Conservation (phyloP, 371 early-diverging fungal species). For the Rhizopus delemar region DNA sequence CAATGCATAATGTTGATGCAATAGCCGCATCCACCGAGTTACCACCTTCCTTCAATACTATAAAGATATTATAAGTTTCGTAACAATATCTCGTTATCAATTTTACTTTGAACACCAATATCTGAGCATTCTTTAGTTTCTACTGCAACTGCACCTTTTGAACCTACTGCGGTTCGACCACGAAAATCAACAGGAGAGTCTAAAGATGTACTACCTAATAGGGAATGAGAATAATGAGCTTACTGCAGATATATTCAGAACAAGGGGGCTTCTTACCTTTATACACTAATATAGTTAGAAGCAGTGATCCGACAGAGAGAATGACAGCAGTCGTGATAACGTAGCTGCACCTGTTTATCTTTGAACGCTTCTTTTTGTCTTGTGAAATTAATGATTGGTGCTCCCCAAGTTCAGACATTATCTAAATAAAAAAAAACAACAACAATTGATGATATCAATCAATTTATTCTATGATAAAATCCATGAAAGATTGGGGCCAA, state of each 20-base stretch:
- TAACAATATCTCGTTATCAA: neutral
- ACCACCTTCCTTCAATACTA: slow-evolving; percentile 89
- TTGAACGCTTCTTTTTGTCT: neutral
- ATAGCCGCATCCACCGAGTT: slow-evolving; percentile 97
- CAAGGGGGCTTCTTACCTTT: neutral
- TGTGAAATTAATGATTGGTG: neutral
- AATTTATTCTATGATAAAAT: neutral
- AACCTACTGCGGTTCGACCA: slow-evolving; percentile 34
- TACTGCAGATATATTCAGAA: neutral
- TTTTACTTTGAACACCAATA: slow-evolving; percentile 77
- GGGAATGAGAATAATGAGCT: neutral
- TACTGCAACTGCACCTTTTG: slow-evolving; percentile 82
- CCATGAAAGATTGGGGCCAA: neutral
- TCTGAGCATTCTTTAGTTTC: slow-evolving; percentile 82
- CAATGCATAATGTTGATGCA: slow-evolving; percentile 91
- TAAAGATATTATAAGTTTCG: neutral
- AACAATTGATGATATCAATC: neutral
- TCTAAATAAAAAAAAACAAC: neutral
- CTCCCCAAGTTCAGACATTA: neutral
- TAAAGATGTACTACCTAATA: neutral
- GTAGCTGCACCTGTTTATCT: neutral
- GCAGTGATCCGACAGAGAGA: neutral
- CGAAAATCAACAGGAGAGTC: slow-evolving; percentile 26
- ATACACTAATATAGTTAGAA: neutral
- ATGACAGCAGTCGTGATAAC: neutral